These are phyloP conservation scores for Aspergillus biplanus DNA, from an alignment of 495 filamentous ascomycete species.

Conservation along the genomic window DNA sequence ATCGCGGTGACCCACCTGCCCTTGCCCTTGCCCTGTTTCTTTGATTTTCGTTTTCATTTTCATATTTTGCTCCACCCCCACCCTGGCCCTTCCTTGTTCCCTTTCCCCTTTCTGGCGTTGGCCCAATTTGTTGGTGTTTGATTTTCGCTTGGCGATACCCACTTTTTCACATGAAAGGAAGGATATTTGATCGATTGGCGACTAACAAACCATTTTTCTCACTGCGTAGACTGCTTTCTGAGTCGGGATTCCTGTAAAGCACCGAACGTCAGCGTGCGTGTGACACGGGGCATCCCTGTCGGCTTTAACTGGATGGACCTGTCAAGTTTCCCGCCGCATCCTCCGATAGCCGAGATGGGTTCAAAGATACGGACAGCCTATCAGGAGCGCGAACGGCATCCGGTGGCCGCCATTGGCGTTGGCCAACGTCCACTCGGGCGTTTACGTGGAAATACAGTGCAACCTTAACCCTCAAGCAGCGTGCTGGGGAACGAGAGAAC, in stretches of 20 bases:
- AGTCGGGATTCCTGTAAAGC: conserved; percentile 73
- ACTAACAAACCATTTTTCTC: conserved; percentile 44
- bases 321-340: conserved; percentile 3
- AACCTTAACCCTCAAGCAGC: conserved; percentile 18
- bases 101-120: conserved; percentile 22
- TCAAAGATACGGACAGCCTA: conserved; percentile 16
- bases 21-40: conserved; percentile 25
- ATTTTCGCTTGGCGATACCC: conserved; percentile 28
- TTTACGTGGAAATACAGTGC: conserved; percentile 13
- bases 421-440: background rate
- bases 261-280: conserved; percentile 17
- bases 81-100: background rate
- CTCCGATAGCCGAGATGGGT: conserved; percentile 14
- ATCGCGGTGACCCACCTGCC: conserved; percentile 36
- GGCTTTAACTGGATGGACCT: conserved; percentile 18
- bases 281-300: conserved; percentile 20
- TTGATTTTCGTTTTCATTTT: background rate
- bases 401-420: conserved; percentile 1
- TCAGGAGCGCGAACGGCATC: conserved; percentile 8
- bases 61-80: background rate
- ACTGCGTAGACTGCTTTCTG: conserved; percentile 65
- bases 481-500: conserved; percentile 13
- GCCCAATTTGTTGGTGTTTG: conserved; percentile 10
- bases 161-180: conserved; percentile 9
- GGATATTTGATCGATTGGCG: conserved; percentile 25